These are phyloP conservation scores for Wallacemonas sp. DNA, from an alignment of 208 protist species.

Conservation along the genomic window DNA sequence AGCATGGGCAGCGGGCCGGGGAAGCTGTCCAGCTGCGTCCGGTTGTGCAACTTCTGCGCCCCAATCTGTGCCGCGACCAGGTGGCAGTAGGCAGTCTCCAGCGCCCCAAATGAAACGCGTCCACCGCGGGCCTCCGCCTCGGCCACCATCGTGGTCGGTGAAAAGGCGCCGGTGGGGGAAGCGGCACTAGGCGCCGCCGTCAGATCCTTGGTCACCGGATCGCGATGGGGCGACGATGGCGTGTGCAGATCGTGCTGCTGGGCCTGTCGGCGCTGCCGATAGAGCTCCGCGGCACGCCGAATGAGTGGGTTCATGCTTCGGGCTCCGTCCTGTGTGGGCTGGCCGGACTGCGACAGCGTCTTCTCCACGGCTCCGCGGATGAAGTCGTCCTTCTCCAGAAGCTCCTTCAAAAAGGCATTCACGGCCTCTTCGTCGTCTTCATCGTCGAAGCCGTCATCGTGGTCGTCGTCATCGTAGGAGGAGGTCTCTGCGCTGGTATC, in stretches of 20 bases:
- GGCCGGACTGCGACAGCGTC: conserved; percentile 8
- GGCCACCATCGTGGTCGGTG: conserved; percentile 1
- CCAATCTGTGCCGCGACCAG: conserved; percentile 24
- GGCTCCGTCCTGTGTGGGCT: neutral
- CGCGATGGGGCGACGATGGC: neutral
- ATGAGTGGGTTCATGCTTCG: conserved; percentile 31
- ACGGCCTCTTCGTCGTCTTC: conserved; percentile 12
- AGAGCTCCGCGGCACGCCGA: conserved; percentile 27
- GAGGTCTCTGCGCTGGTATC: conserved; percentile 16
- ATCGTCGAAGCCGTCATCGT: conserved; percentile 19
- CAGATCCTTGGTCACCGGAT: neutral
- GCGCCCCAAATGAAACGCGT: conserved; percentile 23
- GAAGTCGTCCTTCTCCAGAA: conserved; percentile 6
- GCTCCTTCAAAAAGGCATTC: conserved; percentile 12
- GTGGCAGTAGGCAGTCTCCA: conserved; percentile 43
- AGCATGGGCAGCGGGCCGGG: conserved; percentile 47
- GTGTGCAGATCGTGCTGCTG: conserved; percentile 6
- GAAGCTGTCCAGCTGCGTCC: conserved; percentile 22
- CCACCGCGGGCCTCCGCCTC: conserved; percentile 5
- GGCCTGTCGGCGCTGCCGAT: neutral
- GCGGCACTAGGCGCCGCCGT: neutral
- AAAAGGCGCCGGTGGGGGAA: neutral
- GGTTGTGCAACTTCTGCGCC: conserved; percentile 18
- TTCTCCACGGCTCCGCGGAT: conserved; percentile 7
- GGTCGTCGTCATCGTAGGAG: conserved; percentile 18